Base-by-base conservation (phyloP, 257 asterid species). In the Ocimum tenuiflorum region DNA sequence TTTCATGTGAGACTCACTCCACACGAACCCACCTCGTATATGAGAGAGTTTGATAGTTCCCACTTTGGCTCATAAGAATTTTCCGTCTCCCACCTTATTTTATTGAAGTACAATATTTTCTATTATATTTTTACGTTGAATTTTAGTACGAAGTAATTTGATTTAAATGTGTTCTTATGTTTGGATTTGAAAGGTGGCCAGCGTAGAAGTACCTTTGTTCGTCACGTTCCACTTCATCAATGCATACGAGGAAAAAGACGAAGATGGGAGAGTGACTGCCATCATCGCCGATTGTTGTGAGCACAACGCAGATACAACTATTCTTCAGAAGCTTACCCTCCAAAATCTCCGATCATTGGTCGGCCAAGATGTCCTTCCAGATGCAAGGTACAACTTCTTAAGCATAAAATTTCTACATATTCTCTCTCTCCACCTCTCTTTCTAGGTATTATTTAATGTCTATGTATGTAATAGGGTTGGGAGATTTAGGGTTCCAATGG, bases 191-290 rank as follows among this genome's bases (percentile, higher is more conserved):
- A 76, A 94, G 99, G 99, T 90, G 75, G 89, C 95, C 42, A 94
- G 95, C 24, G 99, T 90, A 20, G 97, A 94, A 79, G 97, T 94
- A 63, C 99, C 99, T 14, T 36, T 90, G 1, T 94, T 10, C 11
- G 91, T 94, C 17, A 83, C 90, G 13, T 94, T 94, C 80, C 97
- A 94, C 71, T 94, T 86, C 87, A 94, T 94, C 53, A 94, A 94
- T 51, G 97, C 97, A 0, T 94, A 94, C 71, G 99, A 94, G 69
- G 99, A 94, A 83, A 83, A 51, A 73, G 99, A 94, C 5, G 89
- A 83, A 49, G 92, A 90, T 3, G 97, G 96, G 12, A 79, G 96
- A 56, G 81, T 83, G n/a, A 88, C 70, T 0, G 89, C 95, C 7
- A 70, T 94, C 2, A 70, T 94, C 27, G 96, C 87, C 31, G 99